Conservation (phyloP, 78 protist genomes). For the Acrasis kona region DNA sequence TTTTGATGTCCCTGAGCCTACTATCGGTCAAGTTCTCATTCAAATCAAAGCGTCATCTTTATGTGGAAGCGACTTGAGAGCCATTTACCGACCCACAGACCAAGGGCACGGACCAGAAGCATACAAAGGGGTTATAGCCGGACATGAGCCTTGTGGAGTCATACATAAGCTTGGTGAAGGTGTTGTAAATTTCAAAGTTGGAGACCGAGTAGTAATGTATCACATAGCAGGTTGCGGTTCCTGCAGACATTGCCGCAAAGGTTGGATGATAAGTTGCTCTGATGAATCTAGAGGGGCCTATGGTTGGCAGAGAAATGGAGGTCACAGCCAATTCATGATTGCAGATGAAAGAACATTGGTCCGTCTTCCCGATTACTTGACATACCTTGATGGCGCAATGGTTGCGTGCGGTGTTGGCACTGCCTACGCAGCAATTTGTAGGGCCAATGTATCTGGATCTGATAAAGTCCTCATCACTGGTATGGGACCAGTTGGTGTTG, state of each 20-base stretch:
- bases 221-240: no score
- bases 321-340: not conserved
- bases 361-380: not conserved
- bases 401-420: not conserved
- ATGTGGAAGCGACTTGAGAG: no score
- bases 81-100: no score
- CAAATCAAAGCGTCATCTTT: no score
- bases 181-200: no score
- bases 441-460: not conserved
- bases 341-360: not conserved
- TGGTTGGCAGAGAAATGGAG: not conserved
- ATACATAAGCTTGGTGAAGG: no score
- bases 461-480: not conserved
- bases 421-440: not conserved
- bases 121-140: no score
- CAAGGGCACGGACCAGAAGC: no score
- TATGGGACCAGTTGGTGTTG: not conserved
- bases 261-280: not conserved
- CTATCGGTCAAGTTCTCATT: no score
- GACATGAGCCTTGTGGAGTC: no score
- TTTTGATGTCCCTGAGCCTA: no score
- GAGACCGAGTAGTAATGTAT: no score
- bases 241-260: not conserved
- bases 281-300: not conserved
- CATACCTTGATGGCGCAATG: not conserved